These are phyloP conservation scores for Hysterangium stoloniferum DNA, from an alignment of 768 basidiomycete genomes.

Conservation along the genomic window DNA sequence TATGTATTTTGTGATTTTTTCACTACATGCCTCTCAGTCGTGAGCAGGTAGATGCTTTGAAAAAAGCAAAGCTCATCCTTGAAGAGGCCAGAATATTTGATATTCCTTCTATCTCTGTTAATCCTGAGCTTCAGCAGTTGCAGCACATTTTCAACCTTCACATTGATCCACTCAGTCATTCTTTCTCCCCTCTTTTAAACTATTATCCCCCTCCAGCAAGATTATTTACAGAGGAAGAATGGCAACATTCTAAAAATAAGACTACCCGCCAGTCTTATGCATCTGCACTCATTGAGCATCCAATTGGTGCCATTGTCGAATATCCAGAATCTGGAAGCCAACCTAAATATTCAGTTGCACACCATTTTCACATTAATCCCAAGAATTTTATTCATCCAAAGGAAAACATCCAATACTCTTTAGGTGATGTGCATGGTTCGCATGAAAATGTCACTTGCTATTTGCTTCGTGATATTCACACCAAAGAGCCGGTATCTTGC, in stretches of 20 bases:
- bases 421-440: not conserved
- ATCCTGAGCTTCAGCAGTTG: no score
- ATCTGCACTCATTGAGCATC: constrained; percentile 3
- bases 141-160: no score
- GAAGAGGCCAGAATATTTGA: no score
- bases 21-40: no score
- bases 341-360: not conserved
- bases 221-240: not conserved
- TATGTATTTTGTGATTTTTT: no score
- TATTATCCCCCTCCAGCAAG: not conserved
- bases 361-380: constrained; percentile 1
- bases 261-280: not conserved
- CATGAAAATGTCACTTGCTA: not conserved
- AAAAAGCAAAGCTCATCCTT: no score
- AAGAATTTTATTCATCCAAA: not conserved
- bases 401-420: constrained; percentile 6
- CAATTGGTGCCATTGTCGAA: constrained; percentile 7
- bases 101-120: no score
- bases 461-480: not conserved
- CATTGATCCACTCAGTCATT: no score
- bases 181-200: not conserved
- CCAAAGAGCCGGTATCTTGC: not conserved
- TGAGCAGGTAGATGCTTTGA: no score
- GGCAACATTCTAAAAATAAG: not conserved
- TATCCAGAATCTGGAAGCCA: not conserved